Evolutionary conservation across 345 rosid species (phyloP).

Genomic region (Abelmoschus esculentus): DNA sequence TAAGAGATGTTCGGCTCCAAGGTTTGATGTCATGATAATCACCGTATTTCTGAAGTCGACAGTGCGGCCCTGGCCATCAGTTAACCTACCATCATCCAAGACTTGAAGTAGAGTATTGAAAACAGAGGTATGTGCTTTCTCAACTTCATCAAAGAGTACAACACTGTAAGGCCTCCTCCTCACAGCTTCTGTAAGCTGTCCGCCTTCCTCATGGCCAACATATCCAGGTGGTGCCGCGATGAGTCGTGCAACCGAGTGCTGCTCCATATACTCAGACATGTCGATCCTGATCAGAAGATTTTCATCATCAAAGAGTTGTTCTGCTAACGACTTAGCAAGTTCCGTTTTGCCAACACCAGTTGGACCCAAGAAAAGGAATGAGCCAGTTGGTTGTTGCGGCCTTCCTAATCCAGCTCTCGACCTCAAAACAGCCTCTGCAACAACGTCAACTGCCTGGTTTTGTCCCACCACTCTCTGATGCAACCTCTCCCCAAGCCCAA

Average conservation of each 20-base stretch:
- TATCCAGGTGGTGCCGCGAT: slow-evolving; percentile 95
- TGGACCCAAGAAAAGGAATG: slow-evolving; percentile 85
- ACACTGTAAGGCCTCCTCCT: slow-evolving; percentile 87
- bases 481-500: slow-evolving; percentile 71
- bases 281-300: slow-evolving; percentile 70
- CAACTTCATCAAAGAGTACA: slow-evolving; percentile 82
- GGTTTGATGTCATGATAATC: slow-evolving; percentile 88
- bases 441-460: slow-evolving; percentile 65
- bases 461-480: slow-evolving; percentile 88
- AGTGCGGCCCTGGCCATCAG: slow-evolving; percentile 92
- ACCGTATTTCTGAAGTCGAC: slow-evolving; percentile 79
- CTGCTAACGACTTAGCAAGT: slow-evolving; percentile 85
- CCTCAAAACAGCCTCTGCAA: slow-evolving; percentile 78
- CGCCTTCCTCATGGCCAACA: slow-evolving; percentile 95
- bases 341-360: slow-evolving; percentile 97
- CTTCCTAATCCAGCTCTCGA: slow-evolving; percentile 89
- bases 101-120: slow-evolving; percentile 90
- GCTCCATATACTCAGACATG: slow-evolving; percentile 90
- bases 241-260: slow-evolving; percentile 70
- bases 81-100: slow-evolving; percentile 79
- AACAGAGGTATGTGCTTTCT: slow-evolving; percentile 79
- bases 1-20: slow-evolving; percentile 80
- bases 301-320: slow-evolving; percentile 84
- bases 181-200: slow-evolving; percentile 86
- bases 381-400: slow-evolving; percentile 92